Percentiles rank a stretch among this genome's conserved stretches.
Conservation (phyloP, 2,329 filamentous ascomycete genomes). For the Metarhizium anisopliae region DNA sequence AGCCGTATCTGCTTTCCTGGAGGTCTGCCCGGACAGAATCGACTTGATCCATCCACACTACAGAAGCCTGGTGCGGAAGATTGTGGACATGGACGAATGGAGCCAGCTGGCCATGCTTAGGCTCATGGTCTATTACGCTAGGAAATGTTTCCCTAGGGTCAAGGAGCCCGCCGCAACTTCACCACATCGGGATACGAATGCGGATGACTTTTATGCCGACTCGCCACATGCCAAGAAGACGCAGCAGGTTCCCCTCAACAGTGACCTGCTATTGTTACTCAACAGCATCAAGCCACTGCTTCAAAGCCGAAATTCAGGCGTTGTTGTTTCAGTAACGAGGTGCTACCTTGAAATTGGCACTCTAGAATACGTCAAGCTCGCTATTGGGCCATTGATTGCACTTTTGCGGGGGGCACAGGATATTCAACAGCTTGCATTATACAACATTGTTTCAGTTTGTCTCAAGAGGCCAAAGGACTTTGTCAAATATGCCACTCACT, state of each 20-base stretch:
- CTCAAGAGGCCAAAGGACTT: conserved; percentile 70
- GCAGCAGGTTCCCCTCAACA: conserved; percentile 54
- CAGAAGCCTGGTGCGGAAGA: conserved; percentile 71
- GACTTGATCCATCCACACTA: conserved; percentile 91
- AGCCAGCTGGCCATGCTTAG: conserved; percentile 77
- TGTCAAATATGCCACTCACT: conserved; percentile 80
- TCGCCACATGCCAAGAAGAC: conserved; percentile 33
- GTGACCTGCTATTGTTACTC: conserved; percentile 74
- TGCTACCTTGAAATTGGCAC: conserved; percentile 82
- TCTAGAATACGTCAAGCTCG: conserved; percentile 60
- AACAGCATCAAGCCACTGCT: conserved; percentile 75
- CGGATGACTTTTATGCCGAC: conserved; percentile 77
- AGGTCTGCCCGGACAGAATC: conserved; percentile 78
- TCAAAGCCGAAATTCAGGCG: conserved; percentile 86
- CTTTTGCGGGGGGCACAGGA: conserved; percentile 78
- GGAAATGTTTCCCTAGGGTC: conserved; percentile 75
- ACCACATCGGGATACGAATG: conserved; percentile 26
- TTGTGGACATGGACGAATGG: conserved; percentile 99
- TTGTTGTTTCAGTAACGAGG: conserved; percentile 78
- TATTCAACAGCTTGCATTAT: conserved; percentile 80
- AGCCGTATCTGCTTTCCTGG: conserved; percentile 79
- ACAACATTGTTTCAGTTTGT: conserved; percentile 93
- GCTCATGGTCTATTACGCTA: conserved; percentile 75
- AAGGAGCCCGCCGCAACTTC: conserved; percentile 45
- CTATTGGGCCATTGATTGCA: conserved; percentile 78